Base-by-base conservation (phyloP, 768 basidiomycete genomes). In the Pholiota molesta region DNA sequence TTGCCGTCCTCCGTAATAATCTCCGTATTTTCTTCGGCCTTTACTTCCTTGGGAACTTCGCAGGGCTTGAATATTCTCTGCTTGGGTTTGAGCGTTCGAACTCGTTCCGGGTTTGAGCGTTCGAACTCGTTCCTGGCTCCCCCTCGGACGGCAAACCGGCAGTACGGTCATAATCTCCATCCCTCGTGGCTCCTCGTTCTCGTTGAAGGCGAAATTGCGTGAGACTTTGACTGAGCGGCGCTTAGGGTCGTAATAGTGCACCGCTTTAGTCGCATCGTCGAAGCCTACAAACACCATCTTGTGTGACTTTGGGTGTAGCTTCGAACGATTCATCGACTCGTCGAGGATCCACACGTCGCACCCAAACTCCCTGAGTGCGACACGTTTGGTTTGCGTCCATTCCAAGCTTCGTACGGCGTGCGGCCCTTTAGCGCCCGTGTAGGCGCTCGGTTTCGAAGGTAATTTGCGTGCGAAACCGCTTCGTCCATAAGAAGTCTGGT, bases 391-490 rank as follows among this genome's bases (percentile, higher is more conserved):
- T 69, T 70, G 10, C 62, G 51, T 0, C 59, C 60, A 17, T 23
- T 39, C 64, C 66, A 68, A 9, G 62, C 57, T 58, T 74, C 65
- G n/a, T 64, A 66, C 2, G 72, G 69, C 13, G 72, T 75, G 29
- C 59, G 59, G 19, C 64, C 65, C 2, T 72, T 47, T 1, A 74
- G 57, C 1, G 64, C 52, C 17, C 42, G 31, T 16, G 65, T 73
- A 66, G 73, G 42, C 62, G 72, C 52, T 37, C 63, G 58, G 55
- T 78, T 79, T 11, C 66, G 61, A 0, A 78, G 17, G 53, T 78
- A 75, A 10, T 44, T 62, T 0, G 72, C 69, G 52, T 78, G 65
- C 0, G 29, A 19, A 7, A 72, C 58, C 0, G 72, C 74, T 39
- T 76, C 70, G 0, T 72, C 70, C 78, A 79, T 13, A 74, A 62